Base-by-base conservation (phyloP, 306 rosid genomes). In the Clitoria ternatea region DNA sequence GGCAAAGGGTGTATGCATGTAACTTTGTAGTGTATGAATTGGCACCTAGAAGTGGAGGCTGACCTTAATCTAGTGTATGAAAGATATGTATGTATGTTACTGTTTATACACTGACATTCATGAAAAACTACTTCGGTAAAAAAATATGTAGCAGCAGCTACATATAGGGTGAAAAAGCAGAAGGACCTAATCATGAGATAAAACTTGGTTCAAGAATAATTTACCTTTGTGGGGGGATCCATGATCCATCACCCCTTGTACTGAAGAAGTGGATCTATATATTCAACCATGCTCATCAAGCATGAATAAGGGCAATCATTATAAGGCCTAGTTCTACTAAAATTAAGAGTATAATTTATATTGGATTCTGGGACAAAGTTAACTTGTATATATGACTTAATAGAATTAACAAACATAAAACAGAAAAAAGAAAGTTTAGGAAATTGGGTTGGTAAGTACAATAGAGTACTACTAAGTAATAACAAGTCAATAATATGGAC, bases 181-280 rank as follows among this genome's bases (percentile, higher is more conserved):
- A 26, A 32, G 61, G 11, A 59, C 65, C 69, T 45, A 47, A 65
- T 8, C 14, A 9, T 39, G 15, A 37, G 14, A 63, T 53, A 18
- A 50, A 15, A 44, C 24, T 32, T 17, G 29, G 43, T 40, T 63
- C 62, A 63, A 53, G 67, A 73, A 69, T 45, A 61, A 47, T 35
- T 72, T 45, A 33, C 52, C 59, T 22, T 7, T 32, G 59, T 20
- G 2, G 59, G 33, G n/a, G n/a, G n/a, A n/a, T n/a, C n/a, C n/a
- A n/a, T n/a, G n/a, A 54, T 69, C 23, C 18, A 61, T 42, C 23
- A 23, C 12, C 26, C 39, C 47, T 20, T 3, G 52, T 20, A 7
- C 36, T 27, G 39, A 26, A 36, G 13, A 45, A 71, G 35, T 65
- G 48, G 54, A 78, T 70, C 61, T 71, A 78, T 70, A 53, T 71